Conservation (phyloP, 2,329 filamentous ascomycete genomes). For the Clarireedia homoeocarpa region DNA sequence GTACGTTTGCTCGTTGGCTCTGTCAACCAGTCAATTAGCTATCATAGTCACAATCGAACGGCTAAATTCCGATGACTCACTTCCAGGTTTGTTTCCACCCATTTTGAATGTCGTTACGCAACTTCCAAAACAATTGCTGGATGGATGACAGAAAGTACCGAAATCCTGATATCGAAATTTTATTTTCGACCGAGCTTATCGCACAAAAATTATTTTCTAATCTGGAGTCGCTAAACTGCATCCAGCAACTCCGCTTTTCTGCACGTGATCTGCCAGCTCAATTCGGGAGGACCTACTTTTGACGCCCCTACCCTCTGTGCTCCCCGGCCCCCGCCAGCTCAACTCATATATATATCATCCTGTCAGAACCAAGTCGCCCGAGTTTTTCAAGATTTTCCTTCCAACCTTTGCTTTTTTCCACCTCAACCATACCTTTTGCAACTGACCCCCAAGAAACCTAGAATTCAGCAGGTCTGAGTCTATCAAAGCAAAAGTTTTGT, state of each 20-base stretch:
- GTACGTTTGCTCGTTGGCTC: conserved; percentile 93
- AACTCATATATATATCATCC: background rate
- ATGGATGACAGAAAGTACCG: background rate
- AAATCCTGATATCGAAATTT: conserved; percentile 3
- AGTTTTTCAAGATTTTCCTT: background rate
- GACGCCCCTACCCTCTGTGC: conserved; percentile 8
- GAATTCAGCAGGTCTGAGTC: conserved; percentile 4
- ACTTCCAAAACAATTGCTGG: conserved; percentile 7
- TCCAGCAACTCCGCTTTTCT: background rate
- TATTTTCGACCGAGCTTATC: conserved; percentile 8
- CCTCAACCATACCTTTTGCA: background rate
- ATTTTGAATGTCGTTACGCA: conserved; percentile 18
- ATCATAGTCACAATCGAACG: background rate
- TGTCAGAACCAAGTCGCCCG: background rate
- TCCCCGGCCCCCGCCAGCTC: background rate
- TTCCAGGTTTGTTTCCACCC: conserved; percentile 30
- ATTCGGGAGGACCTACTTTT: background rate
- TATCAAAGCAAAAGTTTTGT: conserved; percentile 1
- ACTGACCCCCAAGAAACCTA: background rate
- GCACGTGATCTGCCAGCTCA: conserved; percentile 6
- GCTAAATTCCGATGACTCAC: conserved; percentile 17
- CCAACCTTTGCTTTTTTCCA: background rate
- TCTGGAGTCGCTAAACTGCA: background rate
- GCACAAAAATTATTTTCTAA: conserved; percentile 9
- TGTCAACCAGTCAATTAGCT: conserved; percentile 32